phyloP scores from a whole-genome alignment of 2,329 filamentous ascomycete species.

The Graphium sp. region DNA sequence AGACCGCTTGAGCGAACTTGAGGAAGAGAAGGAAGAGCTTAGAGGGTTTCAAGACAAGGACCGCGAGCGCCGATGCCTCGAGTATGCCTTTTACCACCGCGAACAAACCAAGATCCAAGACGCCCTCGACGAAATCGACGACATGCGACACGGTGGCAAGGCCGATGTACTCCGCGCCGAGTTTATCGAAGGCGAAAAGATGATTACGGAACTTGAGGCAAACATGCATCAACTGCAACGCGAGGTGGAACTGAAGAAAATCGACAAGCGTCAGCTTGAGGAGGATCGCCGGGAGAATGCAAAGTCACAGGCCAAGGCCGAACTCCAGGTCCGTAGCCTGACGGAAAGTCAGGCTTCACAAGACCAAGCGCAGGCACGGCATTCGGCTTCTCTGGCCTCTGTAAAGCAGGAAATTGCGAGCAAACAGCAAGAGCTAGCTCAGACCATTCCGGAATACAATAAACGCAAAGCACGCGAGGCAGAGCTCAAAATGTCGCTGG shows the following conservation, averaged over 20 bases:
- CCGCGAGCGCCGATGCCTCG: constrained; percentile 73
- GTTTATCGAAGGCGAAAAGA: constrained; percentile 64
- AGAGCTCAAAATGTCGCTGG: constrained; percentile 52
- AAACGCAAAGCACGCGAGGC: constrained; percentile 57
- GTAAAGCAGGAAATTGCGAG: constrained; percentile 58
- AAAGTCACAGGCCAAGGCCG: constrained; percentile 65
- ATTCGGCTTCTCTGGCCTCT: constrained; percentile 53
- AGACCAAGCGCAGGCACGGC: constrained; percentile 54
- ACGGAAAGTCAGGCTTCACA: constrained; percentile 68
- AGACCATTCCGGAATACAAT: constrained; percentile 63
- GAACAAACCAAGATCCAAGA: constrained; percentile 68
- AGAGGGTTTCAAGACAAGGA: constrained; percentile 91
- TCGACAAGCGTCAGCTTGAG: constrained; percentile 77
- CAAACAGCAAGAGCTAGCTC: constrained; percentile 60
- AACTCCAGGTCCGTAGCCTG: constrained; percentile 68
- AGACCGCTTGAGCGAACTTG: constrained; percentile 71
- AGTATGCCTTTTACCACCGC: constrained; percentile 86
- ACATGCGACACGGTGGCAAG: constrained; percentile 62
- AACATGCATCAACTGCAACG: constrained; percentile 69
- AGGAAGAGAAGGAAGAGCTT: constrained; percentile 94
- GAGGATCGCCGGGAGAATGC: constrained; percentile 75
- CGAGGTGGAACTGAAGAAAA: constrained; percentile 66
- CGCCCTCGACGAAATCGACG: constrained; percentile 69
- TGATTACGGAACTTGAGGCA: constrained; percentile 58
- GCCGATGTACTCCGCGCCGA: constrained; percentile 65